These are phyloP conservation scores for Colletotrichum salicis DNA, from an alignment of 2,329 filamentous ascomycete genomes.

Conservation along the genomic window DNA sequence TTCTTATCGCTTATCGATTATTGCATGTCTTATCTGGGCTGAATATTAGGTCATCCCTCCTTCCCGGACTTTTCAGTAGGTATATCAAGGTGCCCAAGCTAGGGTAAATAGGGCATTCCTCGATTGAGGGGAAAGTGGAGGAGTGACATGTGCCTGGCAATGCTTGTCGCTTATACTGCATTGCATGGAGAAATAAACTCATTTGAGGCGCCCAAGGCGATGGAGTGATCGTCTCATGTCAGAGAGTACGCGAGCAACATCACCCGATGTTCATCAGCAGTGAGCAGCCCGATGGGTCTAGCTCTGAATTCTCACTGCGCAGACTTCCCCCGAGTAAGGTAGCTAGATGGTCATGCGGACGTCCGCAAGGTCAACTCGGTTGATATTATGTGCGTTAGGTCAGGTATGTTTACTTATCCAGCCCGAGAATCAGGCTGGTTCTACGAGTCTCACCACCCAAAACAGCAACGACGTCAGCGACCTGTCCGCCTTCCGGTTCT, in stretches of 20 bases:
- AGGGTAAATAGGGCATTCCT: neutral
- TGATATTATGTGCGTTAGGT: neutral
- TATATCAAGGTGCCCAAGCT: too few species aligned
- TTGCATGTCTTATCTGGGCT: constrained; percentile 4
- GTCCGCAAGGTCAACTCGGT: constrained; percentile 3
- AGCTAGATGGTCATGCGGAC: constrained; percentile 11
- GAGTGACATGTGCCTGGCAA: neutral
- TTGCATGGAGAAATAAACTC: neutral
- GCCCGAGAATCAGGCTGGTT: neutral
- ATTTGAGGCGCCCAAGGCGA: neutral
- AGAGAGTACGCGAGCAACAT: constrained; percentile 1
- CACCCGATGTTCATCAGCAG: neutral
- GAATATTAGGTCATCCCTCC: neutral
- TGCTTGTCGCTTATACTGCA: neutral
- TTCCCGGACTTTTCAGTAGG: neutral
- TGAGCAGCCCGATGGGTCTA: constrained; percentile 1
- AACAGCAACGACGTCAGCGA: constrained; percentile 26
- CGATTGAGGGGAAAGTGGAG: neutral
- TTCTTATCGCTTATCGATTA: neutral
- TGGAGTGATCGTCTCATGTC: constrained; percentile 25
- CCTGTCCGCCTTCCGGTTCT: neutral
- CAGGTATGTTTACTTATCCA: neutral
- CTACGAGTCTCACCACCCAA: neutral
- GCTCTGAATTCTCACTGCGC: neutral
- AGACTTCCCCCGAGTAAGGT: neutral